These are phyloP conservation scores for Trichoderma sp. DNA, from an alignment of 2,329 filamentous ascomycete species.

Conservation along the genomic window DNA sequence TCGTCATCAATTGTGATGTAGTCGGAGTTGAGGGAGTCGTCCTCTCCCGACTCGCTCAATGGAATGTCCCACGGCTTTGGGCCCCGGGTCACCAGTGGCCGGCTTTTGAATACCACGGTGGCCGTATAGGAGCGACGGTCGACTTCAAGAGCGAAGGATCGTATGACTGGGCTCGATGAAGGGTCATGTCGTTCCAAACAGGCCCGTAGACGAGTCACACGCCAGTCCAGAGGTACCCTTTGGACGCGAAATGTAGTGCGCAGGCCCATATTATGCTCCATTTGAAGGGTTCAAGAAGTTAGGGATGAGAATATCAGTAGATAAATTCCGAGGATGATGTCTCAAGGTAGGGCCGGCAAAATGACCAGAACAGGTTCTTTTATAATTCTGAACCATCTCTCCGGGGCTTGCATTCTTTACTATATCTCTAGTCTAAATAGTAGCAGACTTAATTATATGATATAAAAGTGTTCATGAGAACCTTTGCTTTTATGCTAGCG, in stretches of 20 bases:
- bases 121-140: background rate
- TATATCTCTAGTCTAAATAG: too few relatives aligned
- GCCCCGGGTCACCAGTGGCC: background rate
- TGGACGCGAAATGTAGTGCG: background rate
- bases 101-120: background rate
- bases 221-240: slow-evolving; percentile 4
- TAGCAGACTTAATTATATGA: too few relatives aligned
- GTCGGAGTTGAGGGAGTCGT: too few relatives aligned
- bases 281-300: background rate
- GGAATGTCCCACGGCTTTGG: background rate
- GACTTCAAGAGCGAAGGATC: background rate
- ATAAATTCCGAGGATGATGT: background rate
- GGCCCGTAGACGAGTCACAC: background rate
- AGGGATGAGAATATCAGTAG: background rate
- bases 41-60: background rate
- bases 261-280: background rate
- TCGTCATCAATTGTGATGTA: background rate
- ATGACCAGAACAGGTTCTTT: too few relatives aligned
- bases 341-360: too few relatives aligned
- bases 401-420: too few relatives aligned
- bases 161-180: background rate
- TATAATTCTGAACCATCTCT: too few relatives aligned
- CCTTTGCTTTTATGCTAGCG: background rate
- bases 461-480: background rate
- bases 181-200: background rate